These are phyloP conservation scores for Fusarium torreyae DNA, from an alignment of 2,329 filamentous ascomycete species.

Conservation along the genomic window DNA sequence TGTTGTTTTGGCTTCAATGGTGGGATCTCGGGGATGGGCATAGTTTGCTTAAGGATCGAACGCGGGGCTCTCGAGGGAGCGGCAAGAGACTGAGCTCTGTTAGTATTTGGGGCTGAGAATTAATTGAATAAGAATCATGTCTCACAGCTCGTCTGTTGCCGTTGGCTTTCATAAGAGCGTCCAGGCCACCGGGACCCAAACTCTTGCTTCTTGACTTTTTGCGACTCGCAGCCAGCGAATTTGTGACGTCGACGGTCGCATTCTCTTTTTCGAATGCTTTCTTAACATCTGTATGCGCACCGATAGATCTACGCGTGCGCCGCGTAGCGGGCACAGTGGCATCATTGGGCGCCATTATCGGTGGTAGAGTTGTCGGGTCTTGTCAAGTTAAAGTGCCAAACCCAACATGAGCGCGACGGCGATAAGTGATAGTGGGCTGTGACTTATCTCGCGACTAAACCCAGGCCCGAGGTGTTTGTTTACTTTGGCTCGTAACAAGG, in stretches of 20 bases:
- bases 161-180: conserved; percentile 80
- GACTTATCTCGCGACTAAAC: conserved; percentile 47
- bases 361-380: conserved; percentile 33
- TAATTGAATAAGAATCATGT: conserved; percentile 8
- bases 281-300: conserved; percentile 66
- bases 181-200: conserved; percentile 91
- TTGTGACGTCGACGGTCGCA: conserved; percentile 76
- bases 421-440: conserved; percentile 47
- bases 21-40: conserved; percentile 78
- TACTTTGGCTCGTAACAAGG: conserved; percentile 53
- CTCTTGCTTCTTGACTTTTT: conserved; percentile 94
- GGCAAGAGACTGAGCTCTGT: conserved; percentile 67
- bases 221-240: conserved; percentile 65
- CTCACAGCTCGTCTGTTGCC: conserved; percentile 86
- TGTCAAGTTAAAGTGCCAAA: conserved; percentile 32
- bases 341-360: conserved; percentile 56
- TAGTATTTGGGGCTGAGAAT: conserved; percentile 30
- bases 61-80: conserved; percentile 67
- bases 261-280: conserved; percentile 82
- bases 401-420: conserved; percentile 40
- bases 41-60: conserved; percentile 87
- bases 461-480: conserved; percentile 53
- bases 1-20: conserved; percentile 66
- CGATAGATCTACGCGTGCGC: conserved; percentile 80
- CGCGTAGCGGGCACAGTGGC: conserved; percentile 70